Base-by-base conservation (phyloP, 163 green algal species). In the Coccomyxa subellipsoidea region DNA sequence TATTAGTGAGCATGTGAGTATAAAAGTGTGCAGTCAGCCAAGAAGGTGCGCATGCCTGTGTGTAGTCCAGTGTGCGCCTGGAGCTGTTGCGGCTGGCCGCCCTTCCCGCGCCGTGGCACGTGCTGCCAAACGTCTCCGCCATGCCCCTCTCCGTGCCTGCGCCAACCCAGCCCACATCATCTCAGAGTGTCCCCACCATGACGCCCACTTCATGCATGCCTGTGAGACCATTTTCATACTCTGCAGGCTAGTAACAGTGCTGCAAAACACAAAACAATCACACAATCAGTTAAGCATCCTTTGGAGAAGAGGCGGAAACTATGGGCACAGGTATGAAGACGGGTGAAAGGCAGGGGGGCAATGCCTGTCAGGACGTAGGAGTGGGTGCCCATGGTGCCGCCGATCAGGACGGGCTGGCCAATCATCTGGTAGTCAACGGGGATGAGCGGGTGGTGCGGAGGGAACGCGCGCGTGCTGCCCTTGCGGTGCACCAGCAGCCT, bases 401-500 rank as follows among this genome's bases (percentile, higher is more conserved):
- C 94, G 27, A 98, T 95, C n/a, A 98, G 88, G 76, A 98, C 94
- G 27, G 94, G 94, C 82, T 94, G 91, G 29, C 93, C 93, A 31
- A 90, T 97, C 77, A 93, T 87, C 88, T 98, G 94, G 85, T 98
- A 98, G 85, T 96, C 95, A 2, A 94, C 89, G 8, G 95, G 94
- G 69, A 98, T 96, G 54, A 97, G 89, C 7, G 95, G 94, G 86
- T 97, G 94, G 87, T 98, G 94, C 6, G 95, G 94, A 21, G 94
- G 94, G 85, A 98, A 97, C 69, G 95, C 95, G n/a, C 95, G 89
- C 18, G 94, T 98, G 78, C 88, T 88, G 38, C 95, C 95, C 89
- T 98, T 98, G 37, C 95, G 88, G 85, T 98, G 95, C 54, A 98
- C 95, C 69, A 98, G 89, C 82, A 98, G 89, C 77, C 82, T 89